Conservation (phyloP, 306 rosid genomes). For the Vigna mungo region DNA sequence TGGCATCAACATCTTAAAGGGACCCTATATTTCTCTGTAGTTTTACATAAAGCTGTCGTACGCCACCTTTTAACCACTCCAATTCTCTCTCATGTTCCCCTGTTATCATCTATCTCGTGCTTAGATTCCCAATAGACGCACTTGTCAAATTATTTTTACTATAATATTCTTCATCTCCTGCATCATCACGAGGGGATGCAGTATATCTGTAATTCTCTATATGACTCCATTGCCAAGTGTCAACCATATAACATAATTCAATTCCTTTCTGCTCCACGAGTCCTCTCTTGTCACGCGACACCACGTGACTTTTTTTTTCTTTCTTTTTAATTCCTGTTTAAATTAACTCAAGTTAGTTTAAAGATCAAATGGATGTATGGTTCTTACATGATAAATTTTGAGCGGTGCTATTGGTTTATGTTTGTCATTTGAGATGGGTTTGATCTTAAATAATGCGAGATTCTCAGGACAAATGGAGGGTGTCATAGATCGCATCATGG, state of each 20-base stretch:
- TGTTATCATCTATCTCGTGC: slow-evolving; percentile 62
- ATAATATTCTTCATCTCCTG: slow-evolving; percentile 43
- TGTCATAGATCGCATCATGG: slow-evolving; percentile 58
- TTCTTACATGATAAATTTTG: slow-evolving; percentile 20
- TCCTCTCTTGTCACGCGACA: slow-evolving; percentile 52
- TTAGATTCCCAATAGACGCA: slow-evolving; percentile 59
- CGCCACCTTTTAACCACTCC: slow-evolving; percentile 43
- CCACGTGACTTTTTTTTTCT: slow-evolving; percentile 58
- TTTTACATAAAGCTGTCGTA: slow-evolving; percentile 55
- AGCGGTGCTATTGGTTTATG: slow-evolving; percentile 5
- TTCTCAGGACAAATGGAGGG: slow-evolving; percentile 52
- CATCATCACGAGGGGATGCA: slow-evolving; percentile 65
- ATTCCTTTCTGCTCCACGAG: slow-evolving; percentile 40
- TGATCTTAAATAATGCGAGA: slow-evolving; percentile 38
- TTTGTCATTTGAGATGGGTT: slow-evolving; percentile 15
- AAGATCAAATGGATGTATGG: slow-evolving; percentile 17
- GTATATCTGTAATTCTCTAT: slow-evolving; percentile 32
- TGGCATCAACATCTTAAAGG: slow-evolving; percentile 43
- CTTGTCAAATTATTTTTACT: slow-evolving; percentile 49
- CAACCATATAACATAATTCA: slow-evolving; percentile 31
- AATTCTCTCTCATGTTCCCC: slow-evolving; percentile 48
- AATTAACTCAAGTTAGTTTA: slow-evolving; percentile 18
- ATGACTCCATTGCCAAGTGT: slow-evolving; percentile 25
- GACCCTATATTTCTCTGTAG: background rate
- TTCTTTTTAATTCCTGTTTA: background rate